Evolutionary conservation across 176 grass and related monocot species (phyloP), one percentile per base, ranked within the genome.

Genomic region (Phyllostachys edulis): DNA sequence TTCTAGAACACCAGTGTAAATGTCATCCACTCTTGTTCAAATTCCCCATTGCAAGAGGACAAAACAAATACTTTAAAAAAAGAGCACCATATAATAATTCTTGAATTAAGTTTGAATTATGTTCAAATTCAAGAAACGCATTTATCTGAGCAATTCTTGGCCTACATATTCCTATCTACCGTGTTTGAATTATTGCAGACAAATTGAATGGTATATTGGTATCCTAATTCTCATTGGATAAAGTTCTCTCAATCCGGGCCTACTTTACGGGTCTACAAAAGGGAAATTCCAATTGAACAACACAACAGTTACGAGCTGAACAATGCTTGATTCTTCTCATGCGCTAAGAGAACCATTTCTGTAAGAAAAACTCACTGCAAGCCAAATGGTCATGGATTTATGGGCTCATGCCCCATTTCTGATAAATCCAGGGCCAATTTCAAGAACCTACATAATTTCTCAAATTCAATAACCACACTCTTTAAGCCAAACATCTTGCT

Each of bases 91-190:
- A 20, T 27, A 16, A 14, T 55, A 81, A 75, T 34, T 67, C 69
- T 27, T 52, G 59, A 47, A 49, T 38, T 77, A 42, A 61, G 23
- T 9, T 49, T 23, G 26, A 68, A 23, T 57, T 75, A 67, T 69
- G 54, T 60, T 73, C n/a, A 18, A 50, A 24, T 72, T 73, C 80
- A 83, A 63, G 55, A 47, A 63, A 71, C 18, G 24, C 40, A 62
- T 49, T 71, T 71, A 45, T 45, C 10, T 82, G 17, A 46, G 39
- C 40, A 14, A 49, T 49, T 49, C 46, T 15, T 49, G 46, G 13
- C 46, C 46, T 49, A 49, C 46, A 49, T 4, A 49, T 49, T 49
- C 46, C 46, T 37, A 63, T 27, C 23, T 63, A 42, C n/a, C 6
- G 37, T 42, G 39, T 70, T 40, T 70, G 21, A 70, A 42, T 61